A percentile compares a stretch with the other conserved stretches of the same genome.
phyloP scores from a whole-genome alignment of 805 yeast species.

The Metschnikowia reukaufii region DNA sequence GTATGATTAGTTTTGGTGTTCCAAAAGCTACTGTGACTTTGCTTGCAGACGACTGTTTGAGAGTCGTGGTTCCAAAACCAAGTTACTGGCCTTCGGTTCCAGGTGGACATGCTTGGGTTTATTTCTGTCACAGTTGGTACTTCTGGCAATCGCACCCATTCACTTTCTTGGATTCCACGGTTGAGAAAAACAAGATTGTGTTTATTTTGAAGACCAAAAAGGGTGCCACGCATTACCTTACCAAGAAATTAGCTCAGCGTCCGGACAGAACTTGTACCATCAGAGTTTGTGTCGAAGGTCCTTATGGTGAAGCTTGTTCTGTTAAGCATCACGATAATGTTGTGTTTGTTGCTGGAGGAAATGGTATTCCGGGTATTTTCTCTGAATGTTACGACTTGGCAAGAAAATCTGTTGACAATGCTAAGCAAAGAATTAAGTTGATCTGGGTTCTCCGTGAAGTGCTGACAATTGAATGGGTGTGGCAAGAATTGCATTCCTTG shows the following conservation, averaged over 20 bases:
- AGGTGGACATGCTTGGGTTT: constrained; percentile 43
- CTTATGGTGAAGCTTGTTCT: constrained; percentile 60
- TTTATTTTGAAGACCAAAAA: constrained; percentile 39
- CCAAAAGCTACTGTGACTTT: constrained; percentile 33
- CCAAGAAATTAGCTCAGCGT: constrained; percentile 25
- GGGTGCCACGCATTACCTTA: constrained; percentile 38
- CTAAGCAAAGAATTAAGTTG: constrained; percentile 14
- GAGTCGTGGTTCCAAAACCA: constrained; percentile 38
- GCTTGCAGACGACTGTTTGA: constrained; percentile 38
- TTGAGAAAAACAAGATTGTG: constrained; percentile 23
- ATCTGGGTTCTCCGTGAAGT: constrained; percentile 20
- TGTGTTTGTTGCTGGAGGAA: constrained; percentile 70
- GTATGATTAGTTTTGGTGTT: constrained; percentile 35
- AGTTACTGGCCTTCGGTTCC: constrained; percentile 37
- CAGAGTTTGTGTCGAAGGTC: constrained; percentile 58
- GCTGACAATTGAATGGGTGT: constrained; percentile 16
- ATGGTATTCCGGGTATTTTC: constrained; percentile 66
- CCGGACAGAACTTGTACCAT: constrained; percentile 32
- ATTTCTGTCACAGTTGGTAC: constrained; percentile 32
- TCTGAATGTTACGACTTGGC: constrained; percentile 40
- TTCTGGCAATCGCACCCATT: constrained; percentile 48
- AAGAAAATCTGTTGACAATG: constrained; percentile 20
- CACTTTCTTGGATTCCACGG: constrained; percentile 29
- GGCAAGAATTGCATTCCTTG: constrained; percentile 15
- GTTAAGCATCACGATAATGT: constrained; percentile 52